Evolutionary conservation across 2,329 filamentous ascomycete genomes (phyloP), one percentile per base, ranked within the genome.

Genomic region (Fusarium torulosum): DNA sequence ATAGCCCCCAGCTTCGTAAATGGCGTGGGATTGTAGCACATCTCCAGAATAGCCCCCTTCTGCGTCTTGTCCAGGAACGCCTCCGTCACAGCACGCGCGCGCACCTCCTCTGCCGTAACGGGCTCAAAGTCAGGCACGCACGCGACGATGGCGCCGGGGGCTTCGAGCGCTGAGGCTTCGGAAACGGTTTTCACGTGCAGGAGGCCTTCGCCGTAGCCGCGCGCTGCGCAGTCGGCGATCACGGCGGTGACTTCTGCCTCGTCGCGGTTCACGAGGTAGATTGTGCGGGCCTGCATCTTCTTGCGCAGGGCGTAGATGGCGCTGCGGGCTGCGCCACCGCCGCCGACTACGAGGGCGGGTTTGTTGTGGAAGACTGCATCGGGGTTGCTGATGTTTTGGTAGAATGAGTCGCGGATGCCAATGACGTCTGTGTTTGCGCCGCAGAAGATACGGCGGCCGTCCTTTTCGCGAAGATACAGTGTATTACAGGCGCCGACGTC

Each of bases 401-500:
- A 78, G 70, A 95, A 91, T 6, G 90, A 87, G 74, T 94, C 91
- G 21, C 91, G 85, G 64, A 95, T 90, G 29, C 92, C 92, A 57
- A 93, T 84, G 61, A 91, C 91, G 78, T 96, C 92, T 6, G 92
- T 95, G 80, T 96, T 95, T 42, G 91, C 91, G 53, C 92, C 92
- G 77, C 90, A 88, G 67, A 87, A 87, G 44, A 84, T 72, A 19
- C 84, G 80, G 33, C 79, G 78, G 50, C 85, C 83, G 45, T 82
- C 77, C 17, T 82, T 80, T 45, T 81, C 77, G 21, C 85, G 82
- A 45, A 92, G 76, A 80, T 91, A 94, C 52, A 95, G 85, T 1
- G 92, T 96, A 82, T 96, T 95, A 78, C 91, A 90, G 50, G 92
- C 92, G 46, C 92, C 91, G 21, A 94, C 90, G 35, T 90, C 88